Conservation (phyloP, 306 rosid species). For the Quercus parvula region DNA sequence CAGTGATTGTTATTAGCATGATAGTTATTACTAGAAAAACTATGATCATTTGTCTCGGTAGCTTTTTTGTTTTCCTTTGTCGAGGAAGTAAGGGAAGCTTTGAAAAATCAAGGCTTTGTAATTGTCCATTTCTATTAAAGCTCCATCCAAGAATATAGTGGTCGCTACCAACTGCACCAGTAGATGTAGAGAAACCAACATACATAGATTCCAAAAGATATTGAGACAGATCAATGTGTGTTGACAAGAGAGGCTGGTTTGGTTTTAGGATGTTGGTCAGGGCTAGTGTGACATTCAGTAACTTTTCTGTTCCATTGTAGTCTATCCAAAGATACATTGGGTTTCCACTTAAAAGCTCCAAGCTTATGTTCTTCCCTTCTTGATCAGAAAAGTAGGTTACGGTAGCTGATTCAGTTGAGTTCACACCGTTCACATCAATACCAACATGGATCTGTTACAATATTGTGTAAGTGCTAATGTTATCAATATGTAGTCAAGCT, state of each 20-base stretch:
- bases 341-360: slow-evolving; percentile 19
- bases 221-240: neutral
- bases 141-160: slow-evolving; percentile 35
- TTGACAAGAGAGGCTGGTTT: slow-evolving; percentile 17
- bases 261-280: slow-evolving; percentile 17
- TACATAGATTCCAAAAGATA: slow-evolving; percentile 22
- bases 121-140: slow-evolving; percentile 25
- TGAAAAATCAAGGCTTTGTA: slow-evolving; percentile 7
- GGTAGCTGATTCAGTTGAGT: neutral
- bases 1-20: neutral
- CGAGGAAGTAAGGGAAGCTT: slow-evolving; percentile 7
- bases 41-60: neutral
- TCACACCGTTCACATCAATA: slow-evolving; percentile 25
- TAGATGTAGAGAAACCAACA: slow-evolving; percentile 39
- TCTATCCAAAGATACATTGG: slow-evolving; percentile 3
- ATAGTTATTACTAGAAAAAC: neutral
- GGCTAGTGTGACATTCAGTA: slow-evolving; percentile 15
- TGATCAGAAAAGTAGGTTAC: neutral
- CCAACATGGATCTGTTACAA: slow-evolving; percentile 19
- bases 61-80: neutral
- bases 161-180: slow-evolving; percentile 3
- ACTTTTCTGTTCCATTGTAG: neutral
- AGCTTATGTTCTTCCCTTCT: neutral
- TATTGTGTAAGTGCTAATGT: too few relatives aligned
- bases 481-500: too few relatives aligned